A percentile compares a stretch with the other conserved stretches of the same genome.
Evolutionary conservation across 139 green algal genomes (phyloP).

Genomic region (Eudorina sp.): DNA sequence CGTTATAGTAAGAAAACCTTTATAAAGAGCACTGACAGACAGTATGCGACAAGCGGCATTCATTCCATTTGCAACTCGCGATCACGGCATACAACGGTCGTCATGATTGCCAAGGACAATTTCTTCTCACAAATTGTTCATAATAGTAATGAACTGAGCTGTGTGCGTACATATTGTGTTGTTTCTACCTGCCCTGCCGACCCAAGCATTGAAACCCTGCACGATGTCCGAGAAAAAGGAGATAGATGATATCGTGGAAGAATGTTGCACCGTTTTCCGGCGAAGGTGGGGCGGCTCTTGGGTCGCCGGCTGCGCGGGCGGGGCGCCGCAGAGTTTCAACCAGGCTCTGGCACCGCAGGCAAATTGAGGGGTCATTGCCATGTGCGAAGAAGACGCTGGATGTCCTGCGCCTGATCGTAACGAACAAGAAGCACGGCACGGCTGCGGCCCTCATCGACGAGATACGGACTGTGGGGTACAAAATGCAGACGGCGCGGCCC

Average conservation of each 20-base stretch:
- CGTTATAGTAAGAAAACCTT: no score
- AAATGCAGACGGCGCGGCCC: slow-evolving; percentile 84
- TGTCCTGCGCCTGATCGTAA: slow-evolving; percentile 83
- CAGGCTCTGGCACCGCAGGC: slow-evolving; percentile 40
- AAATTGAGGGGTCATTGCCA: slow-evolving; percentile 75
- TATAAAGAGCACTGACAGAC: no score
- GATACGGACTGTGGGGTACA: slow-evolving; percentile 75
- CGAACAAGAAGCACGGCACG: slow-evolving; percentile 70
- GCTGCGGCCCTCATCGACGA: slow-evolving; percentile 78
- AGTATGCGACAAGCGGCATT: no score
- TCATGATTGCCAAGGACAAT: no score
- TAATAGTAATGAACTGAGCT: no score
- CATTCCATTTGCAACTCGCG: no score
- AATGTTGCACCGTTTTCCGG: slow-evolving; percentile 65
- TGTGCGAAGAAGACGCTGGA: slow-evolving; percentile 85
- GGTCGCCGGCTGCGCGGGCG: background rate
- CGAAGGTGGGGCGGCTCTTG: background rate
- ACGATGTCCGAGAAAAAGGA: slow-evolving; percentile 43
- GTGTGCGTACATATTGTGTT: no score
- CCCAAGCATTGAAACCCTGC: no score
- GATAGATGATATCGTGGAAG: slow-evolving; percentile 69
- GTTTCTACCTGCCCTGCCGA: no score
- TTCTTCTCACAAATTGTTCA: no score
- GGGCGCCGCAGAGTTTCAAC: background rate
- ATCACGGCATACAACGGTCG: no score